A percentile compares a stretch with the other conserved stretches of the same genome.
Evolutionary conservation across 1,139 yeast species (phyloP).

Genomic region (Magnusiomyces tetraspermus): DNA sequence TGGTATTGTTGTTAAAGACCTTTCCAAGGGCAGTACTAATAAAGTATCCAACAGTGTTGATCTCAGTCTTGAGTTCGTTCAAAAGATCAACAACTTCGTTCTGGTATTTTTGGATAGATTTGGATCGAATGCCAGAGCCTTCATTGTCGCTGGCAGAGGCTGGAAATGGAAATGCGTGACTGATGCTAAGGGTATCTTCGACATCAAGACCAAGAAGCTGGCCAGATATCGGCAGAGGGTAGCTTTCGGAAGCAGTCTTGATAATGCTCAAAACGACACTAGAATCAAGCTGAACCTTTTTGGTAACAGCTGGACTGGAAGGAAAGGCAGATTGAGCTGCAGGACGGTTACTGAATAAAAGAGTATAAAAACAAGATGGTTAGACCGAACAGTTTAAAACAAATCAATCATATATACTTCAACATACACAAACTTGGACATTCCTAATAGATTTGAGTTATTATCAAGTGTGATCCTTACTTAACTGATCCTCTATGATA

Average conservation of each 20-base stretch:
- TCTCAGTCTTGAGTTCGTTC: conserved; percentile 56
- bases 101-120: conserved; percentile 60
- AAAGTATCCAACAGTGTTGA: conserved; percentile 78
- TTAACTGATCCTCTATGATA: no score
- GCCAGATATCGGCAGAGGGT: conserved; percentile 63
- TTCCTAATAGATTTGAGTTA: no score
- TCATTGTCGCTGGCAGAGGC: conserved; percentile 35
- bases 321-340: conserved; percentile 14
- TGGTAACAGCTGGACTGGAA: conserved; percentile 19
- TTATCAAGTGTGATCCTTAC: no score
- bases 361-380: no score
- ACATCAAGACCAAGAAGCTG: conserved; percentile 65
- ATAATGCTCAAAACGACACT: conserved; percentile 57
- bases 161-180: conserved; percentile 62
- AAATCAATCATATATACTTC: no score
- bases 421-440: no score
- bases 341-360: background rate
- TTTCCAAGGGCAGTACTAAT: conserved; percentile 57
- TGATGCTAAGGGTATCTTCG: conserved; percentile 40
- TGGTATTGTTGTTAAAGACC: conserved; percentile 53
- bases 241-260: conserved; percentile 62
- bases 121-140: conserved; percentile 35
- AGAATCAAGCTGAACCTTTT: conserved; percentile 29
- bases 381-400: no score
- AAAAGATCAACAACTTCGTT: conserved; percentile 57